Conservation (phyloP, 78 protist genomes). For the Monosiga brevicollis region DNA sequence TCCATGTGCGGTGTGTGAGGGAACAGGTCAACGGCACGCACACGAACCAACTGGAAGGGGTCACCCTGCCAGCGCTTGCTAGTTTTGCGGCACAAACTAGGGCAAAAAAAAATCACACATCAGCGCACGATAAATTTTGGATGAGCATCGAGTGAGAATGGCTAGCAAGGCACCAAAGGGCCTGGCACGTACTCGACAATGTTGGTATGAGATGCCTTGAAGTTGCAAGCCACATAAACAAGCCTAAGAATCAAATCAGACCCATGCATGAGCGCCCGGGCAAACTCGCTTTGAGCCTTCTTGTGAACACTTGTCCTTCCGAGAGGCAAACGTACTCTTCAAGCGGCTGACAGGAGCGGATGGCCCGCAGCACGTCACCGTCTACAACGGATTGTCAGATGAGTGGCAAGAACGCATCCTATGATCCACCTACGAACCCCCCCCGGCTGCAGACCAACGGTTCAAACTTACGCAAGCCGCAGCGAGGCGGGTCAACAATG, state of each 20-base stretch:
- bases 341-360: too few species aligned
- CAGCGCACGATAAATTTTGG: not conserved
- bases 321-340: too few species aligned
- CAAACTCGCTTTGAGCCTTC: too few species aligned
- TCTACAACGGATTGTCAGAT: not conserved
- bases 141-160: not conserved
- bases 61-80: slow-evolving; percentile 23
- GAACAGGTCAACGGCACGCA: slow-evolving; percentile 67
- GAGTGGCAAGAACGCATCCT: not conserved
- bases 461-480: slow-evolving; percentile 9
- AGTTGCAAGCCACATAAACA: slow-evolving; percentile 9
- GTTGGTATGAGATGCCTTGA: not conserved
- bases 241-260: not conserved
- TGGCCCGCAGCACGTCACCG: not conserved
- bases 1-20: slow-evolving; percentile 76
- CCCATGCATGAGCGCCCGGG: too few species aligned
- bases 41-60: slow-evolving; percentile 53
- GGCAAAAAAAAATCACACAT: not conserved
- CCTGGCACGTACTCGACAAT: too few species aligned
- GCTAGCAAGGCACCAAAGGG: too few species aligned
- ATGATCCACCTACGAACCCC: too few species aligned
- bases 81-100: slow-evolving; percentile 41
- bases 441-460: too few species aligned
- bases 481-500: slow-evolving; percentile 4
- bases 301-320: too few species aligned